Evolutionary conservation across 1,139 yeast genomes (phyloP).

Genomic region (Pichia norvegensis): DNA sequence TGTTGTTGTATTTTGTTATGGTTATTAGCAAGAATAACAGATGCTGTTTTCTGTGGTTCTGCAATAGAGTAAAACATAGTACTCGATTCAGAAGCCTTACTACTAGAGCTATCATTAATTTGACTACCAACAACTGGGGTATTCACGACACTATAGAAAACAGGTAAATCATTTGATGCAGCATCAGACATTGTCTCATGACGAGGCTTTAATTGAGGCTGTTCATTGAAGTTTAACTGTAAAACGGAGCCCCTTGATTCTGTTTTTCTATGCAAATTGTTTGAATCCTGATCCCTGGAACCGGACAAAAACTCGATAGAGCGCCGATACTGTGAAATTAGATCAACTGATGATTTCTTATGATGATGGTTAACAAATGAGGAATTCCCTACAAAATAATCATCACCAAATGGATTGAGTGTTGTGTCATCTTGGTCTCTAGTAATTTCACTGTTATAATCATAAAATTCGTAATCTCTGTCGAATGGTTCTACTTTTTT

Average conservation of each 20-base stretch:
- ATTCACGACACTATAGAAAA: slow-evolving; percentile 2
- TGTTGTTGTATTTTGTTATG: slow-evolving; percentile 12
- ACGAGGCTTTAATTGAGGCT: slow-evolving; percentile 1
- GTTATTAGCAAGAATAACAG: slow-evolving; percentile 1
- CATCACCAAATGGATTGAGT: slow-evolving; percentile 13
- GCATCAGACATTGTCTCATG: not conserved
- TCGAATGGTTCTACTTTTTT: slow-evolving; percentile 12
- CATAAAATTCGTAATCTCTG: slow-evolving; percentile 12
- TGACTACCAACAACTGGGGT: not conserved
- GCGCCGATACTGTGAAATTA: slow-evolving; percentile 12
- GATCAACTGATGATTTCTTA: slow-evolving; percentile 4
- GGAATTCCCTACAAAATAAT: slow-evolving; percentile 1
- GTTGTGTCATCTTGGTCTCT: not conserved
- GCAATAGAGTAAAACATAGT: slow-evolving; percentile 7
- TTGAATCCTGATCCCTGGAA: not conserved
- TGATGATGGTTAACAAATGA: slow-evolving; percentile 1
- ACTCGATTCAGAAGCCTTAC: not conserved
- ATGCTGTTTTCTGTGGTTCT: slow-evolving; percentile 15
- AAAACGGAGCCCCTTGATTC: slow-evolving; percentile 8
- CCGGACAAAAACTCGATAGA: slow-evolving; percentile 12
- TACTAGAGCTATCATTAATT: not conserved
- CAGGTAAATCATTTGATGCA: not conserved
- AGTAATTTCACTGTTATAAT: not conserved
- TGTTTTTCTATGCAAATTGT: not conserved
- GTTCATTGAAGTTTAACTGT: slow-evolving; percentile 4